Evolutionary conservation across 2,329 filamentous ascomycete species (phyloP).

Genomic region (Colletotrichum sp.): DNA sequence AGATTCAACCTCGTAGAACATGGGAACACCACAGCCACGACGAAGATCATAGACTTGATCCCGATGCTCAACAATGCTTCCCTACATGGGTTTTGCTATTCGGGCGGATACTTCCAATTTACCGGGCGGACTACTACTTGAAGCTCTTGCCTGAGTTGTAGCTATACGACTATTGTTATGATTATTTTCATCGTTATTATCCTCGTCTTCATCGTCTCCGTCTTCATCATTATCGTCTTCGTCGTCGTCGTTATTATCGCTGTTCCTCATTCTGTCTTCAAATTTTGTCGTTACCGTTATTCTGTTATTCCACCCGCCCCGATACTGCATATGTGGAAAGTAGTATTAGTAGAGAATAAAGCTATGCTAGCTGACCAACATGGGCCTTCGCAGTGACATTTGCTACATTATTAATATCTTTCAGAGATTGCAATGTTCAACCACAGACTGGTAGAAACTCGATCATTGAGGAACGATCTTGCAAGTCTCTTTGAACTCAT

Average conservation of each 20-base stretch:
- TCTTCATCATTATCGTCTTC: not conserved
- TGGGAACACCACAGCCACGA: too few relatives aligned
- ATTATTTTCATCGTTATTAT: not conserved
- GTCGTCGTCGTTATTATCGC: not conserved
- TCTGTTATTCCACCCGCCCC: too few relatives aligned
- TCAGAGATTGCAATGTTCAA: not conserved
- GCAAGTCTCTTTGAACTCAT: not conserved
- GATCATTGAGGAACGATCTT: not conserved
- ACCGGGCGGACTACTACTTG: not conserved
- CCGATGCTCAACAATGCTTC: too few relatives aligned
- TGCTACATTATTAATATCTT: not conserved
- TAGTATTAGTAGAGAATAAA: not conserved
- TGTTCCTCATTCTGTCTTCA: not conserved
- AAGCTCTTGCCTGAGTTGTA: too few relatives aligned
- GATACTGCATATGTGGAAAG: not conserved
- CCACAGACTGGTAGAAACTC: accelerated
- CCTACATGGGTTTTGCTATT: not conserved
- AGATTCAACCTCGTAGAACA: too few relatives aligned
- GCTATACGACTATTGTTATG: not conserved
- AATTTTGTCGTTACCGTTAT: too few relatives aligned
- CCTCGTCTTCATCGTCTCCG: too few relatives aligned
- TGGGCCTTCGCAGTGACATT: not conserved
- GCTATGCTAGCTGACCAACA: not conserved
- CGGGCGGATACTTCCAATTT: too few relatives aligned
- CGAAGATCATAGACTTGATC: too few relatives aligned